These are phyloP conservation scores for Fusarium tjaetaba DNA, from an alignment of 2,329 filamentous ascomycete genomes.

Conservation along the genomic window DNA sequence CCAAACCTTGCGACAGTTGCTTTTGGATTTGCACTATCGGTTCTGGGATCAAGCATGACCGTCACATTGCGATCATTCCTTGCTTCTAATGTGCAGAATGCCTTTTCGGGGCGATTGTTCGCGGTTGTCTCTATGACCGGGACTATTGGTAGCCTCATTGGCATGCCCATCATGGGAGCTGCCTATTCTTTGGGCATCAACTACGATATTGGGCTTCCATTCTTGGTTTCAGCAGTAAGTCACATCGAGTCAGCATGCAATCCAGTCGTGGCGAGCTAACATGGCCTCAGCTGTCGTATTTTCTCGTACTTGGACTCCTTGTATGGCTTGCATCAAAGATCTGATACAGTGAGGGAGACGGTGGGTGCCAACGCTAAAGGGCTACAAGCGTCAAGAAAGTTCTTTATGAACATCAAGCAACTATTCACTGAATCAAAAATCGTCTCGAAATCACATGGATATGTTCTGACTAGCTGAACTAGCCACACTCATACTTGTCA, in stretches of 20 bases:
- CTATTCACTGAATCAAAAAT: background rate
- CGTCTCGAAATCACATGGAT: no score
- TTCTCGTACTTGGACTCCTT: background rate
- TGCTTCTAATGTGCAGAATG: background rate
- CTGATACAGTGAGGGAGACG: background rate
- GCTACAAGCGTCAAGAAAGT: no score
- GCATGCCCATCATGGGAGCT: background rate
- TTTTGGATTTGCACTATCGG: background rate
- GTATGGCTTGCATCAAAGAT: background rate
- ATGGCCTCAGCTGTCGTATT: background rate
- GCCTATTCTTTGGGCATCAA: background rate
- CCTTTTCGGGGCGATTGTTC: background rate
- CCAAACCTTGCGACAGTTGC: background rate
- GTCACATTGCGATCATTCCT: background rate
- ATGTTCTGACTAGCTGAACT: background rate
- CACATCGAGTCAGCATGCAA: accelerated
- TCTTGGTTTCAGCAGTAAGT: background rate
- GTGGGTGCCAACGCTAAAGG: background rate
- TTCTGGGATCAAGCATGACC: background rate
- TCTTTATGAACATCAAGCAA: no score
- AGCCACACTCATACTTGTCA: background rate
- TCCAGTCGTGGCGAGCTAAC: accelerated
- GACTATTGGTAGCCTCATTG: background rate
- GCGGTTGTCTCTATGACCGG: background rate
- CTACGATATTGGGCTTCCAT: background rate